Base-by-base conservation (phyloP, 1,284 basidiomycete genomes). In the Pterulicium gracile region DNA sequence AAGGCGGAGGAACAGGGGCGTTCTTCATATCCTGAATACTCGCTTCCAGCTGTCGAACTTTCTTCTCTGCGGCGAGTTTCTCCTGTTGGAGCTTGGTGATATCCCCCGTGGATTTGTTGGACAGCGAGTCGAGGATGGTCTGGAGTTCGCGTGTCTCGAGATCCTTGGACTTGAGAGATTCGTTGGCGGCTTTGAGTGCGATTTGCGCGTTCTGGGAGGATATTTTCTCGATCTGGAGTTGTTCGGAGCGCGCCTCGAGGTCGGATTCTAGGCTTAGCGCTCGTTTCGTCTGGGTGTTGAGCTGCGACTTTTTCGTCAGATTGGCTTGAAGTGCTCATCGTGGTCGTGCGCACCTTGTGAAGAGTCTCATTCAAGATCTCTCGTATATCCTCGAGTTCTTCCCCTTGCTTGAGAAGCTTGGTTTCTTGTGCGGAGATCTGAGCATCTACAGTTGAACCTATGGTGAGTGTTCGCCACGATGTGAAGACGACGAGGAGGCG, bases 311-410 rank as follows among this genome's bases (percentile, higher is more conserved):
- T 42, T 39, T 7, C 46, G 42, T 36, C 43, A 34, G 17, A n/a
- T n/a, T n/a, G n/a, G n/a, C n/a, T n/a, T n/a, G n/a, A n/a, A n/a
- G n/a, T n/a, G n/a, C n/a, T n/a, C n/a, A n/a, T n/a, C n/a, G n/a
- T n/a, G n/a, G n/a, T n/a, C n/a, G n/a, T n/a, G n/a, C 65, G 40
- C 47, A 82, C 83, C 68, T 82, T 83, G 51, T 74, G 64, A 43
- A 77, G 54, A 2, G 73, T 68, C 39, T 85, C 82, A 48, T 77
- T 75, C 7, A 79, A 60, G 0, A 68, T 65, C 3, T 56, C 54
- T 54, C 66, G 72, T 3, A 81, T 54, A 50, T 81, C 78, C 24
- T 75, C 67, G 7, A 81, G 55, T 46, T 80, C 73, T 1, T 63
- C 61, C 18, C 70, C 66, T 54, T 75, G 75, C 59, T 70, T 80